Percentiles rank a stretch among this genome's conserved stretches.
Conservation (phyloP, 169 alveolate genomes). For the Eimeria tenella region DNA sequence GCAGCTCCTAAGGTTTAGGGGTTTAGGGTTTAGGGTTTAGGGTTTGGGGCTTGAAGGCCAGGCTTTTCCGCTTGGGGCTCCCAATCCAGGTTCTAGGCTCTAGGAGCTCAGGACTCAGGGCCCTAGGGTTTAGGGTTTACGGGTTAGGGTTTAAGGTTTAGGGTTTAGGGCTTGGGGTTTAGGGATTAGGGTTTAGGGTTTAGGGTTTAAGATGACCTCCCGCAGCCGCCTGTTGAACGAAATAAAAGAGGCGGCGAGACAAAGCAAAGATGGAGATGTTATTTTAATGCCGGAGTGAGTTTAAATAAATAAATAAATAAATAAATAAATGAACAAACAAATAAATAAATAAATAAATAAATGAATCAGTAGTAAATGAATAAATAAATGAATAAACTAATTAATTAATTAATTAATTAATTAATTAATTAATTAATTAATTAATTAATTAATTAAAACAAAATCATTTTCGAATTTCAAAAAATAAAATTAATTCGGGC, state of each 20-base stretch:
- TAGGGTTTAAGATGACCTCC: not conserved
- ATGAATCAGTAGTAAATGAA: not conserved
- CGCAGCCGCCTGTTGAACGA: slow-evolving; percentile 53
- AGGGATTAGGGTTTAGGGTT: too few relatives aligned
- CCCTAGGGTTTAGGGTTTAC: too few relatives aligned
- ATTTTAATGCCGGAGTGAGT: too few relatives aligned
- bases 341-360: not conserved
- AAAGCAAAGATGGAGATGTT: too few relatives aligned
- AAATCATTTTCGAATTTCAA: not conserved
- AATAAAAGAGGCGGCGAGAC: slow-evolving; percentile 8
- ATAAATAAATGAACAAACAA: not conserved
- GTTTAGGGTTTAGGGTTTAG: too few relatives aligned
- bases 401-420: not conserved
- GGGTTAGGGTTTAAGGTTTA: too few relatives aligned
- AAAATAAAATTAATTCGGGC: not conserved
- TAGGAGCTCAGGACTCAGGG: too few relatives aligned
- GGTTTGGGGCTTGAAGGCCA: too few relatives aligned
- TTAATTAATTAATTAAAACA: not conserved
- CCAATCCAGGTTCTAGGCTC: too few relatives aligned
- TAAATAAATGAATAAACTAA: not conserved
- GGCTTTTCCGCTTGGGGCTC: too few relatives aligned
- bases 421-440: not conserved
- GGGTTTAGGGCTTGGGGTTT: too few relatives aligned
- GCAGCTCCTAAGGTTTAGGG: too few relatives aligned
- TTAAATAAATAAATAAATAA: not conserved